These are phyloP conservation scores for Prunus armeniaca DNA, from an alignment of 306 rosid genomes.

Conservation along the genomic window DNA sequence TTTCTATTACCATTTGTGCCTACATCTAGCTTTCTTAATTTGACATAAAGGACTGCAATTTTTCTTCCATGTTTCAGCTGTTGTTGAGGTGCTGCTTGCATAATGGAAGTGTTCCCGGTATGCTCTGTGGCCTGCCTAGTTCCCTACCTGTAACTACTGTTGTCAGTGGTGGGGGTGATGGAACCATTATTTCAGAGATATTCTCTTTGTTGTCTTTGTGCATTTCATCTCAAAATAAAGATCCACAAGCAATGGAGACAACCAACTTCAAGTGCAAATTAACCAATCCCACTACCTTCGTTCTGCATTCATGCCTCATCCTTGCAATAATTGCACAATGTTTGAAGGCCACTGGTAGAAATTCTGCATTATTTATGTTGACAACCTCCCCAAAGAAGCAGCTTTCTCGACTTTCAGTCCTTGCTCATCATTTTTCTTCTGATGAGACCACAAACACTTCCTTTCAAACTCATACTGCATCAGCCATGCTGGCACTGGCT, in stretches of 20 bases:
- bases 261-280: conserved; percentile 55
- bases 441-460: conserved; percentile 54
- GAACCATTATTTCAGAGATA: conserved; percentile 77
- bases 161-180: conserved; percentile 96
- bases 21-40: conserved; percentile 12
- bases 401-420: conserved; percentile 68
- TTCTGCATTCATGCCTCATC: conserved; percentile 68
- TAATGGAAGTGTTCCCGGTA: conserved; percentile 61
- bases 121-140: conserved; percentile 85
- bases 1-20: neutral
- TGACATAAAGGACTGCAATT: neutral
- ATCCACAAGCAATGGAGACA: conserved; percentile 51
- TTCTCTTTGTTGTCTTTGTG: conserved; percentile 66
- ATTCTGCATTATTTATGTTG: conserved; percentile 78
- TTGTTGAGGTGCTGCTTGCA: conserved; percentile 77
- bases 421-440: conserved; percentile 62
- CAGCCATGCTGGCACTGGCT: conserved; percentile 86
- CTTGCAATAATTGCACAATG: conserved; percentile 75
- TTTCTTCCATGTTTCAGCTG: conserved; percentile 51
- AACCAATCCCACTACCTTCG: conserved; percentile 51
- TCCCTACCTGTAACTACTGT: conserved; percentile 85
- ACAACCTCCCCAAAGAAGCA: conserved; percentile 78
- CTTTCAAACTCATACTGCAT: conserved; percentile 53
- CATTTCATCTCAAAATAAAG: conserved; percentile 57
- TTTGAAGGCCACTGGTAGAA: conserved; percentile 82